phyloP scores from a whole-genome alignment of 2,329 filamentous ascomycete genomes.

The Sarocladiaceae sp. region DNA sequence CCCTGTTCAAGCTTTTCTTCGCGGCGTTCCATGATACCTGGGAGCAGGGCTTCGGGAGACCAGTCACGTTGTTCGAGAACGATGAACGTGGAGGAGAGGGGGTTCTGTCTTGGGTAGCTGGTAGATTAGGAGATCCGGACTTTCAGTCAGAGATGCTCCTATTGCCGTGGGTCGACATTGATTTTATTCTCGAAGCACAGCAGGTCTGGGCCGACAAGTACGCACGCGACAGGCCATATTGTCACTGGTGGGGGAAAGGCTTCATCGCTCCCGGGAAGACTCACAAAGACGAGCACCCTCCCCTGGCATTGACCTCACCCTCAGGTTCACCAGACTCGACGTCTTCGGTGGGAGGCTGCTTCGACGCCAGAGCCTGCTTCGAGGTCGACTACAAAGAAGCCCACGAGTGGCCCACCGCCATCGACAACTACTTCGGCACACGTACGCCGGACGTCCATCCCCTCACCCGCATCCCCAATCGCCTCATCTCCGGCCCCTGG shows the following conservation, averaged over 20 bases:
- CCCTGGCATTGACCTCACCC: background rate
- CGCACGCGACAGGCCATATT: conserved; percentile 26
- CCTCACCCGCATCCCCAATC: conserved; percentile 30
- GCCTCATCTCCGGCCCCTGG: conserved; percentile 36
- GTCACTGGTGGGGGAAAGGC: conserved; percentile 19
- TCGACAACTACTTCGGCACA: background rate
- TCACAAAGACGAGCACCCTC: background rate
- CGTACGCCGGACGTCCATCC: conserved; percentile 30
- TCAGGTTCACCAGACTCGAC: conserved; percentile 14
- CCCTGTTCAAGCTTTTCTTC: conserved; percentile 30
- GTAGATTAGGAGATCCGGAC: background rate
- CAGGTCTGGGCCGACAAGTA: conserved; percentile 38
- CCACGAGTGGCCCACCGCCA: conserved; percentile 14
- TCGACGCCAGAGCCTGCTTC: conserved; percentile 28
- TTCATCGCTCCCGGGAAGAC: background rate
- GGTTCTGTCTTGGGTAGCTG: too few species aligned
- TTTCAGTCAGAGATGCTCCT: conserved; percentile 36
- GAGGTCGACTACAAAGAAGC: conserved; percentile 28
- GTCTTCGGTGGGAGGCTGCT: conserved; percentile 22
- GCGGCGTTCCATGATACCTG: conserved; percentile 31
- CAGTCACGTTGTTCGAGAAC: background rate
- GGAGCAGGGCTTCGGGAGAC: conserved; percentile 28
- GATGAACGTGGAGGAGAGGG: too few species aligned
- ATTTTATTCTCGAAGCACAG: conserved; percentile 40
- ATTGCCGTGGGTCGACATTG: conserved; percentile 37